phyloP scores from a whole-genome alignment of 495 filamentous ascomycete species.

The Podospora comata region DNA sequence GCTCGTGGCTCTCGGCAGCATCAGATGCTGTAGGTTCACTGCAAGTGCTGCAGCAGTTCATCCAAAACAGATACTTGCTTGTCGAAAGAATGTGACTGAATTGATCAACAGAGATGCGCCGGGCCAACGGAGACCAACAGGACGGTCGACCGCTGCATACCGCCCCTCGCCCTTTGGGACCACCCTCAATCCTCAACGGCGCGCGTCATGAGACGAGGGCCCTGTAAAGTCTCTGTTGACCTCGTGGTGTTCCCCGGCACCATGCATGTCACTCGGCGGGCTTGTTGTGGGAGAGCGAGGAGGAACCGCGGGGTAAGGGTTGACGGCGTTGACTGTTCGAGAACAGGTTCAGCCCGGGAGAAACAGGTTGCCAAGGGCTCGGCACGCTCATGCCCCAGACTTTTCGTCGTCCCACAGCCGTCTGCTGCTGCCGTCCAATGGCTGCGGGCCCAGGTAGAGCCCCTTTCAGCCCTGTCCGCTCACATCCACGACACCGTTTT shows the following conservation, averaged over 20 bases:
- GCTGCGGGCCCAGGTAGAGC: not conserved
- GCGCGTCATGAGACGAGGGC: not conserved
- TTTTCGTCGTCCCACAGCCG: not conserved
- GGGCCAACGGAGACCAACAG: not conserved
- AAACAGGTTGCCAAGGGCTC: conserved; percentile 34
- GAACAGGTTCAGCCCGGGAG: conserved; percentile 24
- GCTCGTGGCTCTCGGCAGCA: not conserved
- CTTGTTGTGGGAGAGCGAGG: not conserved
- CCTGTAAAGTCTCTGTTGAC: conserved; percentile 9
- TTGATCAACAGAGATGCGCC: not conserved
- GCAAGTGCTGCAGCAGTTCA: not conserved
- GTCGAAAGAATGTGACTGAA: not conserved
- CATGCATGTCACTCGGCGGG: conserved; percentile 19
- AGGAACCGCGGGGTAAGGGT: not conserved
- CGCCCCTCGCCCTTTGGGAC: not conserved
- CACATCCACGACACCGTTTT: not conserved
- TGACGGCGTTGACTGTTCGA: conserved; percentile 10
- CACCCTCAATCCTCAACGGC: not conserved
- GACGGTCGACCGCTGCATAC: not conserved
- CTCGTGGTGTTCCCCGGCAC: conserved; percentile 8
- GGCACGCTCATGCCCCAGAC: conserved; percentile 18
- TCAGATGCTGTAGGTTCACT: not conserved
- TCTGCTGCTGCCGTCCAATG: conserved; percentile 14
- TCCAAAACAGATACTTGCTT: not conserved
- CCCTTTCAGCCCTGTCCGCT: conserved; percentile 14